A percentile compares a stretch with the other conserved stretches of the same genome.
phyloP scores from a whole-genome alignment of 2,329 filamentous ascomycete species.

The Xylaria polymorpha region DNA sequence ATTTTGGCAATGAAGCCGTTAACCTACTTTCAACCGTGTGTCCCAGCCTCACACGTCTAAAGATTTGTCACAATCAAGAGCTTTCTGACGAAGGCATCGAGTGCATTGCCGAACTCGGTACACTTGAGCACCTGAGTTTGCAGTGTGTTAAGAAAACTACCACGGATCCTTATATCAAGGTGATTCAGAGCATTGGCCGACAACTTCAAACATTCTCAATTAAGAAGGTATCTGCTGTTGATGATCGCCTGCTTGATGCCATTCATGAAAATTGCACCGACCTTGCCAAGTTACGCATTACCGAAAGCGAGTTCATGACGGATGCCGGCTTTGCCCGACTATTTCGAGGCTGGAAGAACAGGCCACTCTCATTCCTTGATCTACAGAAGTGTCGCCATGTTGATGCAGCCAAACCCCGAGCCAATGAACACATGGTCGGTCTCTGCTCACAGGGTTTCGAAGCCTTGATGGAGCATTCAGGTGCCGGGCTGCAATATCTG shows the following conservation, averaged over 20 bases:
- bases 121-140: slow-evolving; percentile 80
- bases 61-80: slow-evolving; percentile 83
- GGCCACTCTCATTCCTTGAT: slow-evolving; percentile 76
- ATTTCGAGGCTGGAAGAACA: slow-evolving; percentile 82
- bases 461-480: slow-evolving; percentile 87
- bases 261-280: slow-evolving; percentile 76
- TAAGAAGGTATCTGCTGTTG: slow-evolving; percentile 71
- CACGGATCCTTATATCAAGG: slow-evolving; percentile 66
- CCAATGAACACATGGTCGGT: slow-evolving; percentile 74
- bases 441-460: slow-evolving; percentile 80
- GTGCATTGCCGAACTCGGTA: slow-evolving; percentile 69
- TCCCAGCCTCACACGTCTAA: slow-evolving; percentile 77
- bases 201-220: slow-evolving; percentile 83
- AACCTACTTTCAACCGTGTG: slow-evolving; percentile 71
- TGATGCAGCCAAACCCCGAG: slow-evolving; percentile 75
- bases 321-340: slow-evolving; percentile 79
- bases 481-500: slow-evolving; percentile 70
- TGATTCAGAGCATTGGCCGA: slow-evolving; percentile 72
- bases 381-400: slow-evolving; percentile 81
- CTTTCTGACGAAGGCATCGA: slow-evolving; percentile 74
- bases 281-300: slow-evolving; percentile 83
- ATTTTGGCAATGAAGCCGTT: slow-evolving; percentile 79
- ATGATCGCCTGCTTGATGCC: slow-evolving; percentile 75
- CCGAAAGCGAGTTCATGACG: slow-evolving; percentile 78
- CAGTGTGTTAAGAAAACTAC: slow-evolving; percentile 70